Conservation (phyloP, 805 yeast genomes). For the Kurtzmaniella fragi region DNA sequence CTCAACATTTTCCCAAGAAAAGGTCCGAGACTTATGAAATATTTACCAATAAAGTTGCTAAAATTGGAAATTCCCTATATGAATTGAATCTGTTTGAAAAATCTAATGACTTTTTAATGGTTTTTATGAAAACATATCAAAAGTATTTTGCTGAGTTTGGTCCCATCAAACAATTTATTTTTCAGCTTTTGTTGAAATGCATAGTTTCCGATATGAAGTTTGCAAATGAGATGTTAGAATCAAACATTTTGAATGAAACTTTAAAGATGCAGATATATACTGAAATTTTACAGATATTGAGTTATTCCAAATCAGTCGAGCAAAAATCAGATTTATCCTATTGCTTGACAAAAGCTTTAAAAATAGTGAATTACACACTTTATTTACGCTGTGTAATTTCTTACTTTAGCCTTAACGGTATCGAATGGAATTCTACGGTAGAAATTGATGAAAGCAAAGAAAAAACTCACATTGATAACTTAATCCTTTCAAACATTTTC, state of each 20-base stretch:
- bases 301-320: slow-evolving; percentile 13
- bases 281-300: slow-evolving; percentile 13
- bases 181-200: slow-evolving; percentile 10
- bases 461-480: slow-evolving; percentile 1
- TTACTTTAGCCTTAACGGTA: slow-evolving; percentile 18
- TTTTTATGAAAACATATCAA: slow-evolving; percentile 4
- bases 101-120: slow-evolving; percentile 2
- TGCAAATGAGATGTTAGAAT: slow-evolving; percentile 6
- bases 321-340: slow-evolving; percentile 14
- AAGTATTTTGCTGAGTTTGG: neutral
- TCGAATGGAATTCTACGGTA: slow-evolving; percentile 6
- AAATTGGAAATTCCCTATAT: slow-evolving; percentile 24
- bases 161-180: slow-evolving; percentile 8
- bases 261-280: slow-evolving; percentile 12
- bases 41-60: slow-evolving; percentile 25
- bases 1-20: slow-evolving; percentile 3
- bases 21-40: slow-evolving; percentile 8
- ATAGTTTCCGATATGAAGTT: slow-evolving; percentile 4
- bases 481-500: slow-evolving; percentile 17
- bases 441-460: slow-evolving; percentile 5
- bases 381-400: slow-evolving; percentile 10
- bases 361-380: slow-evolving; percentile 9
- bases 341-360: slow-evolving; percentile 10
- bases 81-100: slow-evolving; percentile 10
- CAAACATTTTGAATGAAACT: slow-evolving; percentile 7